A percentile compares a stretch with the other conserved stretches of the same genome.
Conservation (phyloP, 2,329 filamentous ascomycete genomes). For the Hymenoscyphus fraxineus region DNA sequence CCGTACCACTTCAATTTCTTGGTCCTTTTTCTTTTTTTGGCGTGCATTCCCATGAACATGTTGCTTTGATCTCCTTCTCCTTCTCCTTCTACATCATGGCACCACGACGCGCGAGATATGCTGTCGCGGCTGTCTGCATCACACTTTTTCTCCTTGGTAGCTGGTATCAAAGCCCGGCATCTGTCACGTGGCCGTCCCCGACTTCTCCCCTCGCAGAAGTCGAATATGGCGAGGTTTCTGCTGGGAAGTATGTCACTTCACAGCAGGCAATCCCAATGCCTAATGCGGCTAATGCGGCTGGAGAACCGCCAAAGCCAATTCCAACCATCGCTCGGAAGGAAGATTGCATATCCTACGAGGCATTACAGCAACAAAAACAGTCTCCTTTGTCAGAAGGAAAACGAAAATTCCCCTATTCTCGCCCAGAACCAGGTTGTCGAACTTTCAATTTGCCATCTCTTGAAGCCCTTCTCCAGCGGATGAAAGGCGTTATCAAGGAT, state of each 20-base stretch:
- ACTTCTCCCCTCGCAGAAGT: background rate
- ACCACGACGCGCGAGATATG: slow-evolving; percentile 11
- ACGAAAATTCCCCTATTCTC: slow-evolving; percentile 73
- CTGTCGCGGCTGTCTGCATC: slow-evolving; percentile 11
- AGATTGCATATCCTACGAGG: slow-evolving; percentile 24
- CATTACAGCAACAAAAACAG: slow-evolving; percentile 23
- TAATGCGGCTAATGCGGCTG: background rate
- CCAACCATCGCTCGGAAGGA: slow-evolving; percentile 6
- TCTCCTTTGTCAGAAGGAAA: slow-evolving; percentile 48
- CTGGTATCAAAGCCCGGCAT: slow-evolving; percentile 3
- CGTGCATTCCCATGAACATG: background rate
- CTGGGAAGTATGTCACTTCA: background rate
- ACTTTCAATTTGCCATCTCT: slow-evolving; percentile 75
- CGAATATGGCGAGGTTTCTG: background rate
- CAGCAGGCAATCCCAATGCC: background rate
- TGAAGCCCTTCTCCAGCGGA: slow-evolving; percentile 68
- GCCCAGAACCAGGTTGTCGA: slow-evolving; percentile 70
- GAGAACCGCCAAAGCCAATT: background rate
- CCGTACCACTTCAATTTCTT: background rate
- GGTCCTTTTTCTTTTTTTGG: background rate
- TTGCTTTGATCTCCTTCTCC: background rate
- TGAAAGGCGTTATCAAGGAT: slow-evolving; percentile 68
- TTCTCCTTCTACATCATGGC: background rate
- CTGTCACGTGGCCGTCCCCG: slow-evolving; percentile 13
- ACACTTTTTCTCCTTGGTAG: slow-evolving; percentile 14